Percentiles rank a stretch among this genome's conserved stretches.
Conservation (phyloP, 176 grass and related monocot species). For the Hsuehochloa calcarea region DNA sequence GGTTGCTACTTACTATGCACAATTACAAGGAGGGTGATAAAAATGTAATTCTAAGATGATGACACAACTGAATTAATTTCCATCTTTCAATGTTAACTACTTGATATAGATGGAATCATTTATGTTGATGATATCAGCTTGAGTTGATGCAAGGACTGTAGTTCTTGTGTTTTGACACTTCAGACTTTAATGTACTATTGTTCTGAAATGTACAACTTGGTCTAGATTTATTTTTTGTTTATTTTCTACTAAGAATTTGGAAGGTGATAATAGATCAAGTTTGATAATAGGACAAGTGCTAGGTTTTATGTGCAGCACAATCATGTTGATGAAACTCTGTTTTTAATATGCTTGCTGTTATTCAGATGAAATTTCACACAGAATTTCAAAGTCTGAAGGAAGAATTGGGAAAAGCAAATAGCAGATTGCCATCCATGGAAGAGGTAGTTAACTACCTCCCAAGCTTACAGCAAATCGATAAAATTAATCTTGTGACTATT, state of each 20-base stretch:
- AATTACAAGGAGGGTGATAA: background rate
- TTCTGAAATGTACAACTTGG: background rate
- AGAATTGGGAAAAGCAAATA: slow-evolving; percentile 70
- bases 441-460: slow-evolving; percentile 44
- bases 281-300: background rate
- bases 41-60: background rate
- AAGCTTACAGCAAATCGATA: background rate
- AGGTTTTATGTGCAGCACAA: slow-evolving; percentile 3
- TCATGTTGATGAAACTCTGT: background rate
- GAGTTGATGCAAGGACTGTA: background rate
- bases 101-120: background rate
- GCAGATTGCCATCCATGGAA: slow-evolving; percentile 60
- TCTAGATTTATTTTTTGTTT: background rate
- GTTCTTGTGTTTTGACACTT: background rate
- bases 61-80: background rate
- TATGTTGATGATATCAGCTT: background rate
- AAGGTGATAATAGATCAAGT: slow-evolving; percentile 2
- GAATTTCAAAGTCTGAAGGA: slow-evolving; percentile 59
- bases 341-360: slow-evolving; percentile 18
- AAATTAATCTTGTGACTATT: slow-evolving; percentile 23
- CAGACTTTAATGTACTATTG: background rate
- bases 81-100: background rate
- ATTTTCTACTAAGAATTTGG: background rate
- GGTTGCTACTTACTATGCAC: slow-evolving; percentile 26
- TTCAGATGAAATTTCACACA: slow-evolving; percentile 63